These are phyloP conservation scores for Sungouiella thailandica DNA, from an alignment of 805 yeast genomes.

Conservation along the genomic window DNA sequence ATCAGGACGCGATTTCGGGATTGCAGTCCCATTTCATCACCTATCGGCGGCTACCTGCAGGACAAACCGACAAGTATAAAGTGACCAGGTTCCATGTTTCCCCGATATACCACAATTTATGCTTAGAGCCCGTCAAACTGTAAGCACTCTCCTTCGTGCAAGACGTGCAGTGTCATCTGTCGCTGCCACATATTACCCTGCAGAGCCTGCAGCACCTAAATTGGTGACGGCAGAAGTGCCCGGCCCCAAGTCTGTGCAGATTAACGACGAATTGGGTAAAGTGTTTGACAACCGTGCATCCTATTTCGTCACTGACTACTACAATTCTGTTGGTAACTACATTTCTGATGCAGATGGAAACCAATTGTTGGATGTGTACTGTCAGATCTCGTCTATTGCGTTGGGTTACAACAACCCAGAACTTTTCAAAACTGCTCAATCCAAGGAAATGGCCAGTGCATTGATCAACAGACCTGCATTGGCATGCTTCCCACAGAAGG, in stretches of 20 bases:
- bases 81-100: no score
- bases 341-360: slow-evolving; percentile 41
- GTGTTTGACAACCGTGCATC: slow-evolving; percentile 40
- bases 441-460: slow-evolving; percentile 38
- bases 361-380: slow-evolving; percentile 35
- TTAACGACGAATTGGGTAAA: slow-evolving; percentile 31
- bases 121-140: slow-evolving; percentile 9
- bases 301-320: slow-evolving; percentile 38
- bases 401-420: slow-evolving; percentile 42
- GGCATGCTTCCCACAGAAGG: slow-evolving; percentile 59
- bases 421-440: slow-evolving; percentile 31
- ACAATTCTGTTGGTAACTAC: slow-evolving; percentile 36
- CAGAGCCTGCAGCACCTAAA: slow-evolving; percentile 31
- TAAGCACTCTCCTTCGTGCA: slow-evolving; percentile 2
- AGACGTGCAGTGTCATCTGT: slow-evolving; percentile 12
- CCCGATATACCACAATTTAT: no score
- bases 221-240: slow-evolving; percentile 29
- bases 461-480: slow-evolving; percentile 40
- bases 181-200: slow-evolving; percentile 30
- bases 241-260: slow-evolving; percentile 30
- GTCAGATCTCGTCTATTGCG: slow-evolving; percentile 41
- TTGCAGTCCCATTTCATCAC: no score
- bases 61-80: no score
- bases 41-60: no score
- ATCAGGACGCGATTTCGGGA: no score